phyloP scores from a whole-genome alignment of 2,329 filamentous ascomycete species.

The Fusarium redolens region DNA sequence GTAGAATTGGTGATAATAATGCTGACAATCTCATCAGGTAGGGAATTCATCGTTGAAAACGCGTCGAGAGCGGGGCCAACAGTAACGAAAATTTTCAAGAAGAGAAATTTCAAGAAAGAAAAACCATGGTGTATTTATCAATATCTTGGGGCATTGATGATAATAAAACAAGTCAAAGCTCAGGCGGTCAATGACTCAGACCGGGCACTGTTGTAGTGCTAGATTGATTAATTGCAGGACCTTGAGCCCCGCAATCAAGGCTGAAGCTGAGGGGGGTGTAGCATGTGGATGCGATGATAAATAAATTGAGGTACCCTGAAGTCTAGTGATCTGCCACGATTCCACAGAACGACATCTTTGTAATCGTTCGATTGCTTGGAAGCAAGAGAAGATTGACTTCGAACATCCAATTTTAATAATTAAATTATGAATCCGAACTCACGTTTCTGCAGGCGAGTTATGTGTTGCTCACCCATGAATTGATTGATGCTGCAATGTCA shows the following conservation, averaged over 20 bases:
- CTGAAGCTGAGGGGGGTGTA: background rate
- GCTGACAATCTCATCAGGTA: background rate
- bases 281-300: background rate
- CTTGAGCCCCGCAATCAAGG: background rate
- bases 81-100: no score
- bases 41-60: background rate
- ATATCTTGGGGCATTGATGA: no score
- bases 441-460: accelerated
- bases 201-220: background rate
- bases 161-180: background rate
- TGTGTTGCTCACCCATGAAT: background rate
- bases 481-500: background rate
- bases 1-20: background rate
- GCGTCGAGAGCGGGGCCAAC: accelerated
- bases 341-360: background rate
- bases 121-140: background rate
- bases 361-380: background rate
- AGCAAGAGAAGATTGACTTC: no score
- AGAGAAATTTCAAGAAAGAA: background rate
- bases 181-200: background rate
- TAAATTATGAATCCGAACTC: no score
- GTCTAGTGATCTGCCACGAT: background rate
- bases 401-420: no score
- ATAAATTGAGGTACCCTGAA: background rate
- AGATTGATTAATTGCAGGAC: background rate